phyloP scores from a whole-genome alignment of 305 asterid species.

The Ajuga reptans region DNA sequence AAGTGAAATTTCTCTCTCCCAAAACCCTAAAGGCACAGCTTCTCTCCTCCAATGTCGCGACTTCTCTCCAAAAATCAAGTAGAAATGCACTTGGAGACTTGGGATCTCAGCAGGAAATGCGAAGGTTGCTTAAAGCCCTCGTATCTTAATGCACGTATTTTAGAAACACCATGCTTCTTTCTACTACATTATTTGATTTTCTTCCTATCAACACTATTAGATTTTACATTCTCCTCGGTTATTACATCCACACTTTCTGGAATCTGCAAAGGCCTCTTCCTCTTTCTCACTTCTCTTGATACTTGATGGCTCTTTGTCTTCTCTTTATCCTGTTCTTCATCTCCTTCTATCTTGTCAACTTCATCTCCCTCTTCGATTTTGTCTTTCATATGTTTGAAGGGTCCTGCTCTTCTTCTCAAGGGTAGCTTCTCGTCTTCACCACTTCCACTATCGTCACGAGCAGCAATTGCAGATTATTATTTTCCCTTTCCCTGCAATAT shows the following conservation, averaged over 20 bases:
- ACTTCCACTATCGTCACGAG: slow-evolving; percentile 45
- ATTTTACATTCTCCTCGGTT: slow-evolving; percentile 44
- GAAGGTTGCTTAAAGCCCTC: neutral
- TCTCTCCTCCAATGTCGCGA: too few species aligned
- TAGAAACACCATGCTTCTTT: too few species aligned
- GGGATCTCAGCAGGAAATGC: neutral
- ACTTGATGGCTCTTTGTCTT: slow-evolving; percentile 34
- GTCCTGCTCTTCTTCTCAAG: slow-evolving; percentile 65
- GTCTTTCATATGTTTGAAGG: slow-evolving; percentile 49
- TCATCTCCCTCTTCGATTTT: slow-evolving; percentile 48
- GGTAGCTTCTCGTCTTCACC: slow-evolving; percentile 72
- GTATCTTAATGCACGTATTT: too few species aligned
- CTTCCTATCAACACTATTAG: too few species aligned
- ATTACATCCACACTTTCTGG: slow-evolving; percentile 41
- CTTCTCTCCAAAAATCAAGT: too few species aligned
- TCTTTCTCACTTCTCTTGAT: slow-evolving; percentile 57
- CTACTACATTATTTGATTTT: too few species aligned
- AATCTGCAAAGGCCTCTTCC: slow-evolving; percentile 50
- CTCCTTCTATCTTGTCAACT: slow-evolving; percentile 39
- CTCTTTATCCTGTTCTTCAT: slow-evolving; percentile 36
- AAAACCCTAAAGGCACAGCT: too few species aligned
- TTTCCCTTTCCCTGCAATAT: slow-evolving; percentile 80
- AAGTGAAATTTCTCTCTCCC: too few species aligned
- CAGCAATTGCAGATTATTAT: slow-evolving; percentile 35
- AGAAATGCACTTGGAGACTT: neutral